These are phyloP conservation scores for Chernovozyma sophiae-reginae DNA, from an alignment of 1,139 yeast genomes.

Conservation along the genomic window DNA sequence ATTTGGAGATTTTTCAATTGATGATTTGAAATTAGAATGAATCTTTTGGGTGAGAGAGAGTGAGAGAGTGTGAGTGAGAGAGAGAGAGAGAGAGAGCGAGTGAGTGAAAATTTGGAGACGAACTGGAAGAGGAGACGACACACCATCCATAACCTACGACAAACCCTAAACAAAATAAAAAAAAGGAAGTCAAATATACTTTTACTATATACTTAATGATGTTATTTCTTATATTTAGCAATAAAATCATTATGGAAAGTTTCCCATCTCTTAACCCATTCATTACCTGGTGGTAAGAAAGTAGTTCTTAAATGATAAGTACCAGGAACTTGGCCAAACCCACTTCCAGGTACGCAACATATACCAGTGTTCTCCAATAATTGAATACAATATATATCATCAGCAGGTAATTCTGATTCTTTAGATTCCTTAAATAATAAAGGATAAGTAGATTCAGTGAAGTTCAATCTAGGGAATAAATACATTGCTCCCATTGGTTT, in stretches of 20 bases:
- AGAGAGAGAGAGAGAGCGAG: too few relatives aligned
- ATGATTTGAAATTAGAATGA: slow-evolving; percentile 2
- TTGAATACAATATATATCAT: slow-evolving; percentile 83
- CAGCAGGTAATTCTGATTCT: slow-evolving; percentile 55
- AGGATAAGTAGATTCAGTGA: slow-evolving; percentile 44
- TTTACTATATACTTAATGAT: too few relatives aligned
- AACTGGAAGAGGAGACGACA: background rate
- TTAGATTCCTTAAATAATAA: slow-evolving; percentile 62
- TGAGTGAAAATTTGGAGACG: too few relatives aligned
- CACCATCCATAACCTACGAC: background rate
- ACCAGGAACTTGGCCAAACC: slow-evolving; percentile 88
- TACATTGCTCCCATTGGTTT: slow-evolving; percentile 98
- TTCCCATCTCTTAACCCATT: slow-evolving; percentile 77
- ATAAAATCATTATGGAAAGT: slow-evolving; percentile 73
- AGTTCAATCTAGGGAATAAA: slow-evolving; percentile 73
- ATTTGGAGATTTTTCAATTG: slow-evolving; percentile 25
- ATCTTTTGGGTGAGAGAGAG: too few relatives aligned
- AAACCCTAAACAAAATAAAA: background rate
- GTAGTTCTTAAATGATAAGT: slow-evolving; percentile 94
- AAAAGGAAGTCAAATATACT: too few relatives aligned
- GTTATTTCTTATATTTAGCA: slow-evolving; percentile 38
- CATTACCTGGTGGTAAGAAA: slow-evolving; percentile 90
- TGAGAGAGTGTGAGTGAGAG: too few relatives aligned
- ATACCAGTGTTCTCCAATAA: slow-evolving; percentile 88
- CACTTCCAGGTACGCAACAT: slow-evolving; percentile 96